Evolutionary conservation across 768 basidiomycete species (phyloP), one percentile per base, ranked within the genome.

Genomic region (Antrodiella citrinella): DNA sequence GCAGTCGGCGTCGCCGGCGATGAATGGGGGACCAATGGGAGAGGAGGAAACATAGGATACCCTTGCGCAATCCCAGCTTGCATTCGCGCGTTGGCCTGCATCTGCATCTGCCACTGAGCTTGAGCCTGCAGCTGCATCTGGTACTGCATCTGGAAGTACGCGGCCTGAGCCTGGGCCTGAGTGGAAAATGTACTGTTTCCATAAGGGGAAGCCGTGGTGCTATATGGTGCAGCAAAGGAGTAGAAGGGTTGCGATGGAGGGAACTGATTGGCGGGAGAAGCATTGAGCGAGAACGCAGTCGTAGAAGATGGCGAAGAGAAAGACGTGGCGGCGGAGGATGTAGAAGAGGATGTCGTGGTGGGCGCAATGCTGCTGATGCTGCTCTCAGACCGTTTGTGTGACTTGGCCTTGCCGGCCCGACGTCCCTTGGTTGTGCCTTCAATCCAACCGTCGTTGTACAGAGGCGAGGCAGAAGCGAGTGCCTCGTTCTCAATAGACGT

Each of bases 401-500:
- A 18, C 41, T 43, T 43, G 7, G 41, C 15, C 15, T 22, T 43
- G 15, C 21, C 21, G n/a, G 15, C 19, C 21, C 41, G n/a, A 43
- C 47, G 24, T 54, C 51, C 40, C 45, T 49, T 30, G 44, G 42
- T 49, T 5, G 47, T 47, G 30, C 40, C 46, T 20, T 53, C 44
- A 43, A 63, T 57, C 62, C 62, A 63, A 35, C 59, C 62, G 43
- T 61, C 59, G 35, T 59, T 52, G 46, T 54, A 48, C 48, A 46
- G 21, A 25, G 30, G 21, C 12, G 44, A 18, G 25, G 46, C 38
- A 20, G 51, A 35, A 57, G n/a, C 49, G 47, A 39, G 41, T 48
- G 20, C 41, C 40, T 41, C 46, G 35, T 25, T 26, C 23, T 47
- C 48, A 5, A 51, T 50, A 45, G 49, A 49, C 15, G 52, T 50